Base-by-base conservation (phyloP, 2,329 filamentous ascomycete genomes). In the Cercospora janseana region DNA sequence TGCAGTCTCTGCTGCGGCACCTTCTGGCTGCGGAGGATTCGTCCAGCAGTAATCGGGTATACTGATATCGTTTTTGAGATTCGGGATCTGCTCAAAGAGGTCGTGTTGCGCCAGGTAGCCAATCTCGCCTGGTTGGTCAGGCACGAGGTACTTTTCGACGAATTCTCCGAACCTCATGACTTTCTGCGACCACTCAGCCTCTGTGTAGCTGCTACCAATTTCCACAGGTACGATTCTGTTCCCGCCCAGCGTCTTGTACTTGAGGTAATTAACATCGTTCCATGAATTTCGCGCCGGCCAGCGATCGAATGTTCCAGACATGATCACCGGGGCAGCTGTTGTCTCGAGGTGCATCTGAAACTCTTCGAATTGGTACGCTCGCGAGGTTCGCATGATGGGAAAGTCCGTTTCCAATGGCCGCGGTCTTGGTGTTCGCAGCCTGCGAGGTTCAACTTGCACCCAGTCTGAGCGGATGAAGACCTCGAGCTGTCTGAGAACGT, bases 81-180 rank as follows among this genome's bases (percentile, higher is more conserved):
- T 69, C 1, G 91, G 90, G 9, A 98, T 85, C 65, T 97, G 93
- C 0, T 77, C 70, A 61, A 97, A 85, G 27, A 98, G 79, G 59
- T 92, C 83, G 70, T 97, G 89, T 65, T 98, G 93, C 6, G 93
- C 93, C 35, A 98, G 81, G 67, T 98, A 98, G 9, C 85, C 88
- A 8, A 78, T 82, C 2, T 55, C 47, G 3, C 47, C 23, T 6
- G 62, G 60, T 2, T 50, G 32, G 6, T 45, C 45, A 4, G 62
- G 31, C 20, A 77, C 55, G 52, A 95, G 77, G 63, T 87, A 83
- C 1, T 68, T 67, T 4, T 73, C 59, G 40, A 95, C 72, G 58
- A 96, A 95, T 1, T 84, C 73, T 4, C 73, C 70, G 61, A 97
- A 94, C 0, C 80, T 75, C 41, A 95, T 79, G 20, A 97, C 82